Conservation (phyloP, 148 eudicot species). For the Oxyria digyna region DNA sequence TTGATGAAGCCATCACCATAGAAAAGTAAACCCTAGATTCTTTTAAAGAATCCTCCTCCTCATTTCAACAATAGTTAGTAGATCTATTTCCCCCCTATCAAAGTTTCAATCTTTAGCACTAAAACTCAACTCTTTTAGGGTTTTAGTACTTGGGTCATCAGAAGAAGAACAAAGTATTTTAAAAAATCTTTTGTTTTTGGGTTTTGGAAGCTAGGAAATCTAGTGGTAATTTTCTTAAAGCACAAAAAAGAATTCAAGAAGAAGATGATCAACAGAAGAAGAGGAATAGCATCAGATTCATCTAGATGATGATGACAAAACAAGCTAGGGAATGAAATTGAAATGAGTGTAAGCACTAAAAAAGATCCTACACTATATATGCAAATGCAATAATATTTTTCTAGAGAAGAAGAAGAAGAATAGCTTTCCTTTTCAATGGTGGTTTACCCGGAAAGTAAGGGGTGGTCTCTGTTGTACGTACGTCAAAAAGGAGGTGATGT, state of each 20-base stretch:
- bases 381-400: too few relatives aligned
- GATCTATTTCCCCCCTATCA: background rate
- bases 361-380: background rate
- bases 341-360: background rate
- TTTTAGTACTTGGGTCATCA: background rate
- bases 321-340: background rate
- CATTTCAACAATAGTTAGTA: background rate
- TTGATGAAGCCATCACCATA: background rate
- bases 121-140: background rate
- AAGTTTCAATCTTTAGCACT: background rate
- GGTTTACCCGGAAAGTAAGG: background rate
- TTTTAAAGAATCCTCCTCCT: background rate
- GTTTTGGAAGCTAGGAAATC: background rate
- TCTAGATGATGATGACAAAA: background rate
- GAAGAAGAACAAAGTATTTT: background rate
- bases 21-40: background rate
- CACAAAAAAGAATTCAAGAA: background rate
- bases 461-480: background rate
- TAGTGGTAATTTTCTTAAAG: background rate
- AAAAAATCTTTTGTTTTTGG: background rate
- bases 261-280: background rate
- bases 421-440: constrained; percentile 5
- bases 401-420: background rate
- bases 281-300: background rate
- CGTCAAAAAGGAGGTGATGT: background rate